Conservation (phyloP, 768 basidiomycete species). For the Mycena metata region DNA sequence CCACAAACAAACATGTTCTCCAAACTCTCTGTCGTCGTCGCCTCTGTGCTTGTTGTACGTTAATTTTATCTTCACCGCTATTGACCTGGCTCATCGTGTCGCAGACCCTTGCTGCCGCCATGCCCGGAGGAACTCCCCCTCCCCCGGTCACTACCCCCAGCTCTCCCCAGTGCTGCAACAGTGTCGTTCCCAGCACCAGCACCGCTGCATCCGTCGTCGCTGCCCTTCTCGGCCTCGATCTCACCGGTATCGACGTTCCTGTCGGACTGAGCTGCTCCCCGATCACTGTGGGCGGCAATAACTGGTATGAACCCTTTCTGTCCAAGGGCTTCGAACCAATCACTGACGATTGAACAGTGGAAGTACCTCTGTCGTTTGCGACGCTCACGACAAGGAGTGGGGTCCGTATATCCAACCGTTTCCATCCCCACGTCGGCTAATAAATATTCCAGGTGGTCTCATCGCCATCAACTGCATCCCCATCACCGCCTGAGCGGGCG, state of each 20-base stretch:
- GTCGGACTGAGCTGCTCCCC: conserved; percentile 34
- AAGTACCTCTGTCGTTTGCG: neutral
- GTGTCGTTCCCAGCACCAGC: conserved; percentile 25
- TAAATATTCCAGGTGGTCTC: neutral
- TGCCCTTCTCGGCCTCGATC: conserved; percentile 27
- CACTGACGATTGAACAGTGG: too few relatives aligned
- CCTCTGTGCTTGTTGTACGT: conserved; percentile 9
- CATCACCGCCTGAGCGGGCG: conserved; percentile 4
- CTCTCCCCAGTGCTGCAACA: conserved; percentile 29
- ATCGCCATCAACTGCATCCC: conserved; percentile 17
- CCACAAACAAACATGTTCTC: conserved; percentile 5
- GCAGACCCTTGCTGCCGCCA: conserved; percentile 24
- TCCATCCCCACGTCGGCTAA: neutral
- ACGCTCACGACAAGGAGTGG: conserved; percentile 5
- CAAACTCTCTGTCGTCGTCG: conserved; percentile 3
- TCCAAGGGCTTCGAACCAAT: too few relatives aligned
- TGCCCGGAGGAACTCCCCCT: conserved; percentile 1
- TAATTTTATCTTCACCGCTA: neutral
- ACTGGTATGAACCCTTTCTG: conserved; percentile 20
- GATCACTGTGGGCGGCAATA: conserved; percentile 35
- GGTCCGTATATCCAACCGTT: neutral
- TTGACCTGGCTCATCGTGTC: neutral
- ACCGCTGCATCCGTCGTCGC: conserved; percentile 28
- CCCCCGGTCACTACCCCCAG: conserved; percentile 15
- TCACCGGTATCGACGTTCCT: conserved; percentile 26